Conservation (phyloP, 148 eudicot genomes). For the Arbutus unedo region DNA sequence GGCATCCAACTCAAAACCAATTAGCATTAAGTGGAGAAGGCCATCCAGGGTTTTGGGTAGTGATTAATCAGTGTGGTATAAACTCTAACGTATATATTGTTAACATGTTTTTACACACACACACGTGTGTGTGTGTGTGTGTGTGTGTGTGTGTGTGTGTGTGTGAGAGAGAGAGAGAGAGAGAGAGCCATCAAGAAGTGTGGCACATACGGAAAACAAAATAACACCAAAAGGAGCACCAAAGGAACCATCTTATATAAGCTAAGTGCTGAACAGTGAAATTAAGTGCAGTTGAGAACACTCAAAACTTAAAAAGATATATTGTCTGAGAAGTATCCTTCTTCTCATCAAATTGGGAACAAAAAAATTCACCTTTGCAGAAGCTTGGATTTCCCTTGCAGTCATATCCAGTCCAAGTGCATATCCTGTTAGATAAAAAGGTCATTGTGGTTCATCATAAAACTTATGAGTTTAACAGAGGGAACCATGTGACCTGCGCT, state of each 20-base stretch:
- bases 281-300: neutral
- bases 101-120: too few species aligned
- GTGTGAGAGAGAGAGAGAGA: neutral
- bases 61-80: too few species aligned
- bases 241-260: neutral
- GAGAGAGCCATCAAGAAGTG: neutral
- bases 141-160: too few species aligned
- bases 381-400: conserved; percentile 81
- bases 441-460: neutral
- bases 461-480: neutral
- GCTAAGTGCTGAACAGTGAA: neutral
- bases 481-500: too few species aligned
- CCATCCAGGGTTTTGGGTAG: too few species aligned
- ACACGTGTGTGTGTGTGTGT: too few species aligned
- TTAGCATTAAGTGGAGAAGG: too few species aligned
- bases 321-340: neutral
- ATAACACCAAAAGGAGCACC: neutral
- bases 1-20: too few species aligned
- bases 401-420: conserved; percentile 92
- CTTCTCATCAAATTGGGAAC: neutral
- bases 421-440: conserved; percentile 46
- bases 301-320: neutral
- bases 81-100: too few species aligned
- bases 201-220: neutral
- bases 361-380: conserved; percentile 53